These are phyloP conservation scores for Oryza punctata DNA, from an alignment of 176 grass and related monocot species.

Conservation along the genomic window DNA sequence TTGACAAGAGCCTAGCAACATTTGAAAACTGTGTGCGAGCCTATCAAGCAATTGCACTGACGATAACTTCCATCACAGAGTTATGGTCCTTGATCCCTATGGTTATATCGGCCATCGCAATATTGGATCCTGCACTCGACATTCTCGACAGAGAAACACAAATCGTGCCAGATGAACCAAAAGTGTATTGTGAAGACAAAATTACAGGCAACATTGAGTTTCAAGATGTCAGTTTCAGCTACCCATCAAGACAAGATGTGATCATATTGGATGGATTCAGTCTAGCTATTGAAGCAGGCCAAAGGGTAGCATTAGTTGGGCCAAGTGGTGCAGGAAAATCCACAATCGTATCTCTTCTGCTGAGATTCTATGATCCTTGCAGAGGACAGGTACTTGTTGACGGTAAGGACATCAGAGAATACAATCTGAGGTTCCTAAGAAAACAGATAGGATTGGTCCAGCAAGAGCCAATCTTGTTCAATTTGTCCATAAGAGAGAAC, in stretches of 20 bases:
- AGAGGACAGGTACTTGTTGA: constrained; percentile 46
- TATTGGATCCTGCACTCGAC: constrained; percentile 54
- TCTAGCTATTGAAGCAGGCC: constrained; percentile 45
- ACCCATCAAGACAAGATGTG: constrained; percentile 58
- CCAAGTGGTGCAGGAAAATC: constrained; percentile 66
- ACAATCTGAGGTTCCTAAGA: constrained; percentile 54
- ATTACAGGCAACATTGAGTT: constrained; percentile 50
- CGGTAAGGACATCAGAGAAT: constrained; percentile 46
- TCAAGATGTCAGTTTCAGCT: constrained; percentile 52
- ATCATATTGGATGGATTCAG: constrained; percentile 50
- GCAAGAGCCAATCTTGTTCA: constrained; percentile 61
- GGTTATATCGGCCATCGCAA: constrained; percentile 55
- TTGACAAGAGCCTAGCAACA: constrained; percentile 42
- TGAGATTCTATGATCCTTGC: constrained; percentile 66
- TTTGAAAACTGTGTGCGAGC: constrained; percentile 53
- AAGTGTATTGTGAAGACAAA: constrained; percentile 16
- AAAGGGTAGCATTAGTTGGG: constrained; percentile 60
- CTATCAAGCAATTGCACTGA: constrained; percentile 71
- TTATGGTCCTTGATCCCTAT: constrained; percentile 66
- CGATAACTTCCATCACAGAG: constrained; percentile 67
- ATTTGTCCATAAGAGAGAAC: constrained; percentile 55
- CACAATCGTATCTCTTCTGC: constrained; percentile 54
- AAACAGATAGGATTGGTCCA: constrained; percentile 59
- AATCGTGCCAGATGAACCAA: constrained; percentile 55
- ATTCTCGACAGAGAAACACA: constrained; percentile 62